A percentile compares a stretch with the other conserved stretches of the same genome.
These are phyloP conservation scores for Ascochyta viciae-villosae DNA, from an alignment of 2,329 filamentous ascomycete genomes.

Conservation along the genomic window DNA sequence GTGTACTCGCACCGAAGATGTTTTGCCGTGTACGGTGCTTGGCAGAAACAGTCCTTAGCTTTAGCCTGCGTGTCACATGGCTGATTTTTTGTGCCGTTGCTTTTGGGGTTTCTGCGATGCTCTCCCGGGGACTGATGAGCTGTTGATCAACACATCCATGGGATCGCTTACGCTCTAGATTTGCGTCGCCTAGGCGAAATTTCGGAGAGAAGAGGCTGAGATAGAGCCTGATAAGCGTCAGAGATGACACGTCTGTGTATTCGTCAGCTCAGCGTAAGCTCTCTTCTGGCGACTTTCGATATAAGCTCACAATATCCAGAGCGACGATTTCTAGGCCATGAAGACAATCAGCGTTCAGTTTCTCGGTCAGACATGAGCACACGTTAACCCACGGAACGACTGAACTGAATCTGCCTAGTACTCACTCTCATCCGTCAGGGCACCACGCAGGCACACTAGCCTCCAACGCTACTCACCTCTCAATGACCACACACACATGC, in stretches of 20 bases:
- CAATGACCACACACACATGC: too few species aligned
- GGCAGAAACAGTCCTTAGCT: too few species aligned
- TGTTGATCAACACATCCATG: slow-evolving; percentile 8
- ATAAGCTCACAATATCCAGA: not conserved
- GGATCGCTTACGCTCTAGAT: too few species aligned
- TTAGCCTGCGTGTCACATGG: too few species aligned
- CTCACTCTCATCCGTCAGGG: too few species aligned
- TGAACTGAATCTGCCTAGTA: too few species aligned
- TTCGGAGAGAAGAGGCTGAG: not conserved
- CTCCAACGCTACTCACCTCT: too few species aligned
- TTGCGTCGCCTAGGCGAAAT: not conserved
- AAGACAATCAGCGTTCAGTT: not conserved
- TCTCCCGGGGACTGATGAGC: not conserved
- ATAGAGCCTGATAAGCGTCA: not conserved
- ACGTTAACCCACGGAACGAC: too few species aligned
- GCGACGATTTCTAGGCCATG: not conserved
- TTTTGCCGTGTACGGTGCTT: slow-evolving; percentile 42
- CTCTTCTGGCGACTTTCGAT: not conserved
- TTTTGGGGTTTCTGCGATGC: too few species aligned
- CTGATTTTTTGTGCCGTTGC: too few species aligned
- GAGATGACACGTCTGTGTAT: not conserved
- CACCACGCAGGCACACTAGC: too few species aligned
- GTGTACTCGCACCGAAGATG: slow-evolving; percentile 49
- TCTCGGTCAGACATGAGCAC: not conserved
- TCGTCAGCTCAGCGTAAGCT: not conserved